These are phyloP conservation scores for Backusella psychrophila DNA, from an alignment of 192 early-diverging fungal species.

Conservation along the genomic window DNA sequence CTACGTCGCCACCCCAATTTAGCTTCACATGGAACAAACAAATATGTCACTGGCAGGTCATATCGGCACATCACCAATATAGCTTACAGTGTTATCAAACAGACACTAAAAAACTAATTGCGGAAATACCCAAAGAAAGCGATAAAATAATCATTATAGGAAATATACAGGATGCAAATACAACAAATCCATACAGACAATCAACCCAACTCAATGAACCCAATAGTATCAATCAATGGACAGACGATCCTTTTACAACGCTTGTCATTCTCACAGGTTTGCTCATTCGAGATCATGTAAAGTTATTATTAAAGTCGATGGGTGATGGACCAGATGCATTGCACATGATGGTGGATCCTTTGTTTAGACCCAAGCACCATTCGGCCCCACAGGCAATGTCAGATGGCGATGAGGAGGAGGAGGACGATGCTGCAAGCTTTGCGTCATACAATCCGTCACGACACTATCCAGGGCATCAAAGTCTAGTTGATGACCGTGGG, in stretches of 20 bases:
- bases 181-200: conserved; percentile 8
- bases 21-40: conserved; percentile 12
- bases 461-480: background rate
- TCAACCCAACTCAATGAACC: background rate
- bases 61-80: background rate
- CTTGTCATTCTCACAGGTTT: conserved; percentile 7
- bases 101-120: conserved; percentile 6
- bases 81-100: background rate
- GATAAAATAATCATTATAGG: background rate
- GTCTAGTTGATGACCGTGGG: background rate
- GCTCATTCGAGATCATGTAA: conserved; percentile 4
- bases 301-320: background rate
- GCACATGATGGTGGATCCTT: conserved; percentile 1
- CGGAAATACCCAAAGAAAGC: conserved; percentile 1
- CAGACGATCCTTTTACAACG: conserved; percentile 11
- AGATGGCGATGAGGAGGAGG: background rate
- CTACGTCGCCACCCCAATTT: conserved; percentile 13
- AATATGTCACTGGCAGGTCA: conserved; percentile 15
- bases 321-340: conserved; percentile 1
- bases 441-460: background rate
- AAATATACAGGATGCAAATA: background rate
- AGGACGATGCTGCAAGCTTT: background rate
- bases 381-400: background rate
- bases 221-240: background rate
- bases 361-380: background rate